Evolutionary conservation across 2,329 filamentous ascomycete genomes (phyloP).

Genomic region (Neonectria neomacrospora): DNA sequence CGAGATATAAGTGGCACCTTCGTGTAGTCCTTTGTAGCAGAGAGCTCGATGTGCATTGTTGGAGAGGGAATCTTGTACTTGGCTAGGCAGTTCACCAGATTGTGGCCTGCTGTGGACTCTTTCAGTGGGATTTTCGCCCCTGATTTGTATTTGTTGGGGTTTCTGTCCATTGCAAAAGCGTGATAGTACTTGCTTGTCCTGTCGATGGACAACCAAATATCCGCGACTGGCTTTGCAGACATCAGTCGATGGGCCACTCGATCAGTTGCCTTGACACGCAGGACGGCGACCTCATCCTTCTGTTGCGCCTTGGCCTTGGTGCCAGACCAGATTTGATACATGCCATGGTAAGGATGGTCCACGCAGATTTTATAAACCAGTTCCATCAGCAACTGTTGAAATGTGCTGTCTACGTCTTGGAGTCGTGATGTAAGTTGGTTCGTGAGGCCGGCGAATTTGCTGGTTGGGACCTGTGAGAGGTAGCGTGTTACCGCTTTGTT

Average conservation of each 20-base stretch:
- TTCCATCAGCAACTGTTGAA: slow-evolving; percentile 79
- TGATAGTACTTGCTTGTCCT: slow-evolving; percentile 77
- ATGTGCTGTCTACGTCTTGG: slow-evolving; percentile 74
- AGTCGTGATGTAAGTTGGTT: slow-evolving; percentile 97
- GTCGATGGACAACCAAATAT: slow-evolving; percentile 77
- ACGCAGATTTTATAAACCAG: slow-evolving; percentile 86
- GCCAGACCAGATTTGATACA: slow-evolving; percentile 95
- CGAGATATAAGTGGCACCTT: slow-evolving; percentile 77
- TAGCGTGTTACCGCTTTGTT: slow-evolving; percentile 80
- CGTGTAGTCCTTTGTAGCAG: slow-evolving; percentile 78
- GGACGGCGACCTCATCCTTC: slow-evolving; percentile 79
- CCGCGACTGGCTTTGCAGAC: slow-evolving; percentile 60
- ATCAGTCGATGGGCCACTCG: slow-evolving; percentile 72
- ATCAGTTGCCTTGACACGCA: slow-evolving; percentile 78
- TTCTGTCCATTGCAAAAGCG: slow-evolving; percentile 71
- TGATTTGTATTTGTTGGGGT: slow-evolving; percentile 73
- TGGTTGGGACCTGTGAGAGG: slow-evolving; percentile 80
- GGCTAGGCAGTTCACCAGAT: slow-evolving; percentile 70
- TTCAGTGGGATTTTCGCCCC: slow-evolving; percentile 73
- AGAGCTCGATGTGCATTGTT: slow-evolving; percentile 85
- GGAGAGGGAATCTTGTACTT: slow-evolving; percentile 83
- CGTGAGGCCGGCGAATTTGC: slow-evolving; percentile 93
- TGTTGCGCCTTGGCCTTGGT: slow-evolving; percentile 74
- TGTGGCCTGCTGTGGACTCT: slow-evolving; percentile 70
- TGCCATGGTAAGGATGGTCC: slow-evolving; percentile 95